Conservation (phyloP, 2,329 filamentous ascomycete genomes). For the Helotiales sp. region DNA sequence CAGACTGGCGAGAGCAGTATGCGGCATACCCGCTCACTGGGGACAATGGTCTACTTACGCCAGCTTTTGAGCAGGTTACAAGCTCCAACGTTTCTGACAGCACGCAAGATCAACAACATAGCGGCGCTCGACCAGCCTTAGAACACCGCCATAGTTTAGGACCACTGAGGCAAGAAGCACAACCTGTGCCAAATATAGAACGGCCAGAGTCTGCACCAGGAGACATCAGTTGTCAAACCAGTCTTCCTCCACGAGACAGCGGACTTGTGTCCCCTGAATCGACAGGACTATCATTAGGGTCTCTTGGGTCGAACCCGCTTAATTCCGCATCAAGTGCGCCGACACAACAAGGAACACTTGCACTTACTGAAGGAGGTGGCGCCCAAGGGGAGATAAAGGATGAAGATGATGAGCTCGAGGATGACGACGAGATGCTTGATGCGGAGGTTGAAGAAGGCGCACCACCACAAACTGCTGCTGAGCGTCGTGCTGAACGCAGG, state of each 20-base stretch:
- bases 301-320: constrained; percentile 43
- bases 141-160: constrained; percentile 35
- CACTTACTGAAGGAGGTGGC: constrained; percentile 49
- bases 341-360: constrained; percentile 41
- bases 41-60: constrained; percentile 30
- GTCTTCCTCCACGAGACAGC: constrained; percentile 41
- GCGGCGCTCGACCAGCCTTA: constrained; percentile 25
- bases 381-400: constrained; percentile 31
- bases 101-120: constrained; percentile 21
- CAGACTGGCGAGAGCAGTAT: constrained; percentile 40
- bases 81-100: constrained; percentile 26
- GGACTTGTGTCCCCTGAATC: constrained; percentile 42
- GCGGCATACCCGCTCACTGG: constrained; percentile 32
- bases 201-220: constrained; percentile 34
- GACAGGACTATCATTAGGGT: constrained; percentile 37
- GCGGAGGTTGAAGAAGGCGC: constrained; percentile 43
- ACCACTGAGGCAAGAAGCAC: constrained; percentile 27
- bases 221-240: constrained; percentile 22
- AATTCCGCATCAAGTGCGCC: constrained; percentile 40
- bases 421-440: constrained; percentile 59
- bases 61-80: constrained; percentile 30
- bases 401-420: constrained; percentile 38
- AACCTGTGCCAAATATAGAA: constrained; percentile 27
- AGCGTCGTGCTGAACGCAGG: constrained; percentile 55
- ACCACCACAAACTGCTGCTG: constrained; percentile 54